Conservation (phyloP, 257 asterid genomes). For the Verbena officinalis region DNA sequence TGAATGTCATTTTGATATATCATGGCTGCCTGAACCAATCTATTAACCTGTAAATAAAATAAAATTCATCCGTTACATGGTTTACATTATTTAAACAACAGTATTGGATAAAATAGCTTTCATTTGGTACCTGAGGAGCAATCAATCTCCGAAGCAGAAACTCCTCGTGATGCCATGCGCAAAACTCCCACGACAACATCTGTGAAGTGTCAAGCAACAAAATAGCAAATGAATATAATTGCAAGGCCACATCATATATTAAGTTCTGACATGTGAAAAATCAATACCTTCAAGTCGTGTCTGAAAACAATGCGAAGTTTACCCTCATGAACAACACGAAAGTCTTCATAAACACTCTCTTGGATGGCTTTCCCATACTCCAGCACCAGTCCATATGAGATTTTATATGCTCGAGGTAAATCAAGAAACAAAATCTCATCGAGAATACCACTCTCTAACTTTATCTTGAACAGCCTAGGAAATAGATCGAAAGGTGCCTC, state of each 20-base stretch:
- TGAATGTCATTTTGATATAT: constrained; percentile 30
- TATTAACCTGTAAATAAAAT: constrained; percentile 45
- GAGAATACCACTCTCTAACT: constrained; percentile 51
- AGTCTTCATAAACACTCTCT: constrained; percentile 47
- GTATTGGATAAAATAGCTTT: not conserved
- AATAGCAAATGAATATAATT: not conserved
- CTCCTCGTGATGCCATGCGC: constrained; percentile 58
- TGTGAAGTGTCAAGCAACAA: constrained; percentile 30
- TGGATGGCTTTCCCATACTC: constrained; percentile 54
- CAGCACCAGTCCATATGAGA: constrained; percentile 44
- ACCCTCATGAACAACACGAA: constrained; percentile 61
- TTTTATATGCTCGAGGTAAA: constrained; percentile 43
- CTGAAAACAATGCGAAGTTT: constrained; percentile 57
- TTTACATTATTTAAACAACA: not conserved
- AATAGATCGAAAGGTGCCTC: constrained; percentile 58
- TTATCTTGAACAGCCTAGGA: constrained; percentile 55
- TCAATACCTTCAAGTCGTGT: constrained; percentile 64
- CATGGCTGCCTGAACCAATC: constrained; percentile 43
- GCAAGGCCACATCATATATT: not conserved
- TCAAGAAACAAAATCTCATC: constrained; percentile 58
- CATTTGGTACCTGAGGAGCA: constrained; percentile 53
- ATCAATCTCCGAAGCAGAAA: constrained; percentile 42
- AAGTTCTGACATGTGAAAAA: not conserved
- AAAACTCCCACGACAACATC: constrained; percentile 77
- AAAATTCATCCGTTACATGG: constrained; percentile 4